phyloP scores from a whole-genome alignment of 148 eudicot species.

The Cornus suecica region DNA sequence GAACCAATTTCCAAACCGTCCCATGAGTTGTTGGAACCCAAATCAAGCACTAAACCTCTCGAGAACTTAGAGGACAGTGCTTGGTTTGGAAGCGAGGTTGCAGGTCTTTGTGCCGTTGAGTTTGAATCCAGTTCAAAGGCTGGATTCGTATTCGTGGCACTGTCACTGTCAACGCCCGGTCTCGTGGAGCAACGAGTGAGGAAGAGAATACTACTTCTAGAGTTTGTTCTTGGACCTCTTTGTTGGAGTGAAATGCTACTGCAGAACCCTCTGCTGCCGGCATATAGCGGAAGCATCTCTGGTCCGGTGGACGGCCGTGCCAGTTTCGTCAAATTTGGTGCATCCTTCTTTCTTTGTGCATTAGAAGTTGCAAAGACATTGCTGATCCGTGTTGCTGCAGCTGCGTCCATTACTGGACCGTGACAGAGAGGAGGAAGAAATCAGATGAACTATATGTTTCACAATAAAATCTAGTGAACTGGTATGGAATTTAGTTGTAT shows the following conservation, averaged over 20 bases:
- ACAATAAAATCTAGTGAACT: neutral
- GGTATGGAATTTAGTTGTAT: neutral
- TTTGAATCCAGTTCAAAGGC: slow-evolving; percentile 5
- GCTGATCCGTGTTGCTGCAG: neutral
- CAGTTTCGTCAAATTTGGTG: slow-evolving; percentile 3
- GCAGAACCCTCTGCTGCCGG: neutral
- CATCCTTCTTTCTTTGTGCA: slow-evolving; percentile 4
- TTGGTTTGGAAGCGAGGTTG: neutral
- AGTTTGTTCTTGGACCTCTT: neutral
- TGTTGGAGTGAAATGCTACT: slow-evolving; percentile 4
- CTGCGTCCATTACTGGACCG: slow-evolving; percentile 13
- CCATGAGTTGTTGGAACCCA: slow-evolving; percentile 18
- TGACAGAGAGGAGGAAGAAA: neutral
- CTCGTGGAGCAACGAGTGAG: slow-evolving; percentile 10
- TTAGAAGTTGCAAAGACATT: slow-evolving; percentile 1
- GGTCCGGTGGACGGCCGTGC: neutral
- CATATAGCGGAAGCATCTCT: neutral
- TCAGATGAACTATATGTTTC: neutral
- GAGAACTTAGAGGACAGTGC: slow-evolving; percentile 10
- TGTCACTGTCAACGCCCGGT: slow-evolving; percentile 20
- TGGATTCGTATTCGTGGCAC: slow-evolving; percentile 8
- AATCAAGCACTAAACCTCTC: slow-evolving; percentile 18
- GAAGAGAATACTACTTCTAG: neutral
- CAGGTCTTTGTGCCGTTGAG: neutral
- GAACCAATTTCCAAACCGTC: slow-evolving; percentile 15